These are phyloP conservation scores for Nannochloropsis salina DNA, from an alignment of 108 stramenopile species.

Conservation along the genomic window DNA sequence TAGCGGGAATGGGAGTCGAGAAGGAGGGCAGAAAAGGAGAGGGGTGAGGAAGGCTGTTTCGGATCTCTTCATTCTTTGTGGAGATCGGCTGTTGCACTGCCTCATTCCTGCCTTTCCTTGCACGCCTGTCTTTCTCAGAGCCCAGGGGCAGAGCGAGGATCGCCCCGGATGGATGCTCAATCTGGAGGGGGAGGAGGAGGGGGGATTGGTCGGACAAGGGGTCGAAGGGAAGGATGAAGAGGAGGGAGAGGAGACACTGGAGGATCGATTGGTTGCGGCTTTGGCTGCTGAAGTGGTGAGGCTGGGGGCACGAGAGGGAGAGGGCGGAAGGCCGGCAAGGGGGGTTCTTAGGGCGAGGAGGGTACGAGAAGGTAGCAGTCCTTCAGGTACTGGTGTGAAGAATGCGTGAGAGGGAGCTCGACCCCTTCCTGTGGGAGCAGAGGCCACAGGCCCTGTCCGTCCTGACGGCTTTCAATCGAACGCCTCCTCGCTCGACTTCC, in stretches of 20 bases:
- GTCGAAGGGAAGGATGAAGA: not conserved
- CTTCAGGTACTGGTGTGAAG: too few relatives aligned
- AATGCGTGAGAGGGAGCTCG: too few relatives aligned
- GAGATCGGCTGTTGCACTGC: not conserved
- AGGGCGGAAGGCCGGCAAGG: not conserved
- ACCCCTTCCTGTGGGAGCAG: too few relatives aligned
- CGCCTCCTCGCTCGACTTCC: too few relatives aligned
- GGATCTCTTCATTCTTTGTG: too few relatives aligned
- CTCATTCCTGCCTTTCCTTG: not conserved
- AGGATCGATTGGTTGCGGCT: not conserved
- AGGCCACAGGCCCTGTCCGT: too few relatives aligned
- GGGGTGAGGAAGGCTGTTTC: not conserved
- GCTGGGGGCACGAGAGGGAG: not conserved
- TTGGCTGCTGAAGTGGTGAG: conserved; percentile 11
- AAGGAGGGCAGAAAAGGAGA: not conserved
- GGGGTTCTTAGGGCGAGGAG: too few relatives aligned
- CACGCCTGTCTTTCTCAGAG: not conserved
- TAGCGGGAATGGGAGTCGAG: not conserved
- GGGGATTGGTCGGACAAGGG: not conserved
- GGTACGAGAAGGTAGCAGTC: too few relatives aligned
- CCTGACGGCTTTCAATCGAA: too few relatives aligned
- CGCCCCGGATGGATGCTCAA: not conserved
- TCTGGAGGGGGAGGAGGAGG: not conserved
- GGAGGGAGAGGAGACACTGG: not conserved
- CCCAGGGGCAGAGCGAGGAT: not conserved